Evolutionary conservation across 352 stramenopile genomes (phyloP).

Genomic region (Phytopythium boreale): DNA sequence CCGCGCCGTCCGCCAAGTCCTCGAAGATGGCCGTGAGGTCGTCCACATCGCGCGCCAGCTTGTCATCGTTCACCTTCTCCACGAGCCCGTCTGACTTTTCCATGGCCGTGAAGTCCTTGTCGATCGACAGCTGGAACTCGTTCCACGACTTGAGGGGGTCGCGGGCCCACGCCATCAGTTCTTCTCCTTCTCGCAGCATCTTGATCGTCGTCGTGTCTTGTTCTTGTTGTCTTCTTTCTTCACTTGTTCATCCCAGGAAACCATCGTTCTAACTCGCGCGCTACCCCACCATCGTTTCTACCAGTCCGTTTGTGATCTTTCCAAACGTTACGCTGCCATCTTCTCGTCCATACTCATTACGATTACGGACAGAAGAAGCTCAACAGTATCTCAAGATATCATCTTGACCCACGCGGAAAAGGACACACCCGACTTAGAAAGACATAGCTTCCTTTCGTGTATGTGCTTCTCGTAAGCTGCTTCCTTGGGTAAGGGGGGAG

Average conservation of each 20-base stretch:
- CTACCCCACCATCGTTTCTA: conserved; percentile 77
- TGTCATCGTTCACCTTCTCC: conserved; percentile 70
- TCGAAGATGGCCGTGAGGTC: conserved; percentile 76
- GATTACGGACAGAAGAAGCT: conserved; percentile 67
- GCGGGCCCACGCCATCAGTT: conserved; percentile 54
- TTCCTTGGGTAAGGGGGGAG: conserved; percentile 48
- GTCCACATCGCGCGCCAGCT: conserved; percentile 72
- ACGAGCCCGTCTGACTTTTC: conserved; percentile 28
- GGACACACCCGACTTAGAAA: conserved; percentile 87
- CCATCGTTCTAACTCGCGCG: conserved; percentile 77
- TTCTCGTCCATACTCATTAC: conserved; percentile 52
- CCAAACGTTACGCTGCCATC: conserved; percentile 49
- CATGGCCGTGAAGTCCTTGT: conserved; percentile 30
- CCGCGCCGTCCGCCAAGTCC: conserved; percentile 54
- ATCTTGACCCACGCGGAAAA: conserved; percentile 69
- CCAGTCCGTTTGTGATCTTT: conserved; percentile 51
- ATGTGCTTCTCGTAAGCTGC: conserved; percentile 70
- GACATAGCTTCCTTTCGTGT: conserved; percentile 82
- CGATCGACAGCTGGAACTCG: conserved; percentile 40
- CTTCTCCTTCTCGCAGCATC: conserved; percentile 67
- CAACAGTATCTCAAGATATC: conserved; percentile 66
- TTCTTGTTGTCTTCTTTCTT: conserved; percentile 67
- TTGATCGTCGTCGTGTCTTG: conserved; percentile 31
- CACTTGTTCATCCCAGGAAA: conserved; percentile 76
- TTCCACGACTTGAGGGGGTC: conserved; percentile 47